Percentiles rank a stretch among this genome's conserved stretches.
phyloP scores from a whole-genome alignment of 2,329 filamentous ascomycete genomes.

The Madurella mycetomatis region DNA sequence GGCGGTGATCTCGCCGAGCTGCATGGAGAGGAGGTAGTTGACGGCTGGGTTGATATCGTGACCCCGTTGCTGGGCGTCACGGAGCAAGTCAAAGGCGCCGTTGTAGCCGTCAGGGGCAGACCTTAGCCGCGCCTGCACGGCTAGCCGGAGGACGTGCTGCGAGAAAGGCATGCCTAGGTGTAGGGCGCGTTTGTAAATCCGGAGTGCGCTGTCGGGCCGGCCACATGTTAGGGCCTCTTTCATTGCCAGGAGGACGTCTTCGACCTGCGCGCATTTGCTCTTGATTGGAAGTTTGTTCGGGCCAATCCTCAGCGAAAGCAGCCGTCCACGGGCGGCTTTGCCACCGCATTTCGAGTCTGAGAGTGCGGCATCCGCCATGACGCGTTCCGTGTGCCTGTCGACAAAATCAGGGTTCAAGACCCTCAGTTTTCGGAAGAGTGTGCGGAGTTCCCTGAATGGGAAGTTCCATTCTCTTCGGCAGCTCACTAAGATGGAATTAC shows the following conservation, averaged over 20 bases:
- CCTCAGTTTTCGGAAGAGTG: constrained; percentile 33
- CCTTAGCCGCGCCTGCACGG: constrained; percentile 41
- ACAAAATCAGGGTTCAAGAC: constrained; percentile 31
- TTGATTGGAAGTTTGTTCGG: constrained; percentile 23
- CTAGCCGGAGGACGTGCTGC: constrained; percentile 43
- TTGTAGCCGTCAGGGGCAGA: constrained; percentile 27
- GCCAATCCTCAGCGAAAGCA: constrained; percentile 26
- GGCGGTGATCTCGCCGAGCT: constrained; percentile 33
- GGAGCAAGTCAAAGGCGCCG: constrained; percentile 38
- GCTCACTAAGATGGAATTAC: constrained; percentile 37
- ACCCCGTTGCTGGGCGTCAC: constrained; percentile 36
- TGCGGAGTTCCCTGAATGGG: constrained; percentile 32
- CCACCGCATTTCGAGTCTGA: constrained; percentile 27
- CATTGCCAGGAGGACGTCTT: constrained; percentile 39
- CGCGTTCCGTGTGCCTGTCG: constrained; percentile 37
- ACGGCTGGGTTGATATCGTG: constrained; percentile 39
- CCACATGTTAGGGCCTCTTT: constrained; percentile 34
- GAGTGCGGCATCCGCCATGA: constrained; percentile 36
- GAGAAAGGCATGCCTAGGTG: constrained; percentile 35
- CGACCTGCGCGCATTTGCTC: constrained; percentile 28
- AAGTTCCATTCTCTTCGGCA: constrained; percentile 38
- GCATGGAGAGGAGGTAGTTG: constrained; percentile 37
- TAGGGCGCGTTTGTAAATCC: constrained; percentile 37
- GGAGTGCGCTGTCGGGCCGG: constrained; percentile 32
- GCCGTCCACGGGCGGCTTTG: constrained; percentile 18